phyloP scores from a whole-genome alignment of 805 yeast species.

The Saccharomycopsis amapae region DNA sequence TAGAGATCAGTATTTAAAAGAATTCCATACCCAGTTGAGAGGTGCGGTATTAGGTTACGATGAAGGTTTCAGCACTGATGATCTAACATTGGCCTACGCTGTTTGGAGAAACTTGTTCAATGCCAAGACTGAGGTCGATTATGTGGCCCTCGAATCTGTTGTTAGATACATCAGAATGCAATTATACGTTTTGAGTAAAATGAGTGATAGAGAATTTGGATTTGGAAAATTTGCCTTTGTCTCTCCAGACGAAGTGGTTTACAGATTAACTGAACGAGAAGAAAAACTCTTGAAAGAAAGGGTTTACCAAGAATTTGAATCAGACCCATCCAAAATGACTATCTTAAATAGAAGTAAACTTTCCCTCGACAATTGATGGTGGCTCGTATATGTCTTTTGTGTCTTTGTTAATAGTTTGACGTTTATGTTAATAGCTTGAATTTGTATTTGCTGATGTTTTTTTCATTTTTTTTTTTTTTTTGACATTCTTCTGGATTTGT shows the following conservation, averaged over 20 bases:
- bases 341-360: slow-evolving; percentile 55
- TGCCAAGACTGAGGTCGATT: slow-evolving; percentile 73
- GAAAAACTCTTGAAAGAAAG: slow-evolving; percentile 44
- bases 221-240: slow-evolving; percentile 82
- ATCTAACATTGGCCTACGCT: slow-evolving; percentile 69
- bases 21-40: slow-evolving; percentile 81
- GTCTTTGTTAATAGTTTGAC: no score
- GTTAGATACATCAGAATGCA: slow-evolving; percentile 90
- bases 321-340: slow-evolving; percentile 38
- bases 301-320: slow-evolving; percentile 48
- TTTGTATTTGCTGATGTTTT: no score
- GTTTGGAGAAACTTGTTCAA: slow-evolving; percentile 88
- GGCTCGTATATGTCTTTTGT: not conserved
- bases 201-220: slow-evolving; percentile 89
- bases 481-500: not conserved
- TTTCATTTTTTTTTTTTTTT: not conserved
- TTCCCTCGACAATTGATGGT: slow-evolving; percentile 41
- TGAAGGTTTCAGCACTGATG: slow-evolving; percentile 80
- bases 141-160: slow-evolving; percentile 77
- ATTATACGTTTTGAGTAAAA: slow-evolving; percentile 74
- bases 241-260: slow-evolving; percentile 73
- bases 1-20: slow-evolving; percentile 80
- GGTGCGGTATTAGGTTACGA: slow-evolving; percentile 89
- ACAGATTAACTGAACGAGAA: slow-evolving; percentile 60
- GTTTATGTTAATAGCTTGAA: no score